phyloP scores from a whole-genome alignment of 371 early-diverging fungal genomes.

The Funneliformis caledonium region DNA sequence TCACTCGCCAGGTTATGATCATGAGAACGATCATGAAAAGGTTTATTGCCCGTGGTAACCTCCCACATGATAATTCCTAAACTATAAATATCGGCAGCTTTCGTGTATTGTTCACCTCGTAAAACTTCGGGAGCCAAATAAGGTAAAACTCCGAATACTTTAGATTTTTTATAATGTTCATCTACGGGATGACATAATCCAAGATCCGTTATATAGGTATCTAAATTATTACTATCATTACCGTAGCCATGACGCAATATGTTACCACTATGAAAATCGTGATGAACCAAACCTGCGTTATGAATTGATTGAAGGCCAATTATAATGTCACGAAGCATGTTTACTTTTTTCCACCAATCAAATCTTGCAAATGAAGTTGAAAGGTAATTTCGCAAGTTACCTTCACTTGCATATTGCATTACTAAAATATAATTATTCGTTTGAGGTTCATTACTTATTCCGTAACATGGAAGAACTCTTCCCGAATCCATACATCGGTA shows the following conservation, averaged over 20 bases:
- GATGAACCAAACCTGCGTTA: background rate
- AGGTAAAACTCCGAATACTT: slow-evolving; percentile 22
- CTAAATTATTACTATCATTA: slow-evolving; percentile 14
- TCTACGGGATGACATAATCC: background rate
- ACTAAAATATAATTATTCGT: slow-evolving; percentile 27
- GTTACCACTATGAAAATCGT: slow-evolving; percentile 33
- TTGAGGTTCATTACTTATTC: slow-evolving; percentile 25
- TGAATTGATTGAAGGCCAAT: slow-evolving; percentile 17
- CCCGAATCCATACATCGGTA: slow-evolving; percentile 26
- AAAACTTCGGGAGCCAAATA: slow-evolving; percentile 35
- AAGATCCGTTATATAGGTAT: slow-evolving; percentile 32
- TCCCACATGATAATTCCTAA: slow-evolving; percentile 35
- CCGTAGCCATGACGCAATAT: slow-evolving; percentile 16
- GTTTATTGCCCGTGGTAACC: slow-evolving; percentile 20
- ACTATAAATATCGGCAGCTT: slow-evolving; percentile 35
- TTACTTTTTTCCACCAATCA: slow-evolving; percentile 16
- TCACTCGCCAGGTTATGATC: background rate
- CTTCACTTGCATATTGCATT: slow-evolving; percentile 35
- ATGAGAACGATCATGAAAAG: slow-evolving; percentile 15
- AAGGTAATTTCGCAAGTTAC: slow-evolving; percentile 23
- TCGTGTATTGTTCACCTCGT: slow-evolving; percentile 8
- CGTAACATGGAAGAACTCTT: slow-evolving; percentile 22
- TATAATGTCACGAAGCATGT: slow-evolving; percentile 18
- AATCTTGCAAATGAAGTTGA: background rate
- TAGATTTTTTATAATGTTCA: background rate